A percentile compares a stretch with the other conserved stretches of the same genome.
Conservation (phyloP, 2,329 filamentous ascomycete genomes). For the Tolypocladium endophyticum region DNA sequence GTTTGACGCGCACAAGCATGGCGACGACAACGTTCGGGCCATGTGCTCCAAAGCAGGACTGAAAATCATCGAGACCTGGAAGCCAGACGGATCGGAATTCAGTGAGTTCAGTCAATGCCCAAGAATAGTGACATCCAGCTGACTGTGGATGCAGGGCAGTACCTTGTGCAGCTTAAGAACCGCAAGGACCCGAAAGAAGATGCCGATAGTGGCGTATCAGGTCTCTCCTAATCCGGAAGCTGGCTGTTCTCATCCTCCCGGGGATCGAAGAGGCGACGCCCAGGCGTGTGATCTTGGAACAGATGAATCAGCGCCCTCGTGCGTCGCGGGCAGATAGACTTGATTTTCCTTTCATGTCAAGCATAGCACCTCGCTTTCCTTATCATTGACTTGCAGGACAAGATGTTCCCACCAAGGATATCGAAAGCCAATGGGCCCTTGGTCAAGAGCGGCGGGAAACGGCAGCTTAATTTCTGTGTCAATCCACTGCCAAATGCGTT, state of each 20-base stretch:
- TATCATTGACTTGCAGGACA: constrained; percentile 18
- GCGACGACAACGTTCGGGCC: constrained; percentile 21
- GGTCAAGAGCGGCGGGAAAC: constrained; percentile 6
- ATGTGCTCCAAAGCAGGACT: constrained; percentile 29
- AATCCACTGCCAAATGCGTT: constrained; percentile 25
- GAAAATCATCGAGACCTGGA: constrained; percentile 23
- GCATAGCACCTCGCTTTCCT: constrained; percentile 25
- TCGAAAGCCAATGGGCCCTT: constrained; percentile 16
- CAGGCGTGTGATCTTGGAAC: not conserved
- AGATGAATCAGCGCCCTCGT: not conserved
- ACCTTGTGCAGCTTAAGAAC: constrained; percentile 22
- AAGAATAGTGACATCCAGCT: not conserved
- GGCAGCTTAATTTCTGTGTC: constrained; percentile 12
- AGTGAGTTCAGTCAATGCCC: constrained; percentile 15
- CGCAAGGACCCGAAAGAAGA: constrained; percentile 20
- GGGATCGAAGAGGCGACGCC: not conserved
- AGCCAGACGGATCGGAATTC: constrained; percentile 26
- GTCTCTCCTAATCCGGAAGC: constrained; percentile 4
- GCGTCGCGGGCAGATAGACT: not conserved
- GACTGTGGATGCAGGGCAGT: constrained; percentile 22
- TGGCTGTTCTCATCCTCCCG: not conserved
- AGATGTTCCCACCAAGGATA: constrained; percentile 29
- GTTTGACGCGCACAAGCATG: constrained; percentile 33
- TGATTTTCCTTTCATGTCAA: constrained; percentile 19
- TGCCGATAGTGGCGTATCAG: constrained; percentile 26